A percentile compares a stretch with the other conserved stretches of the same genome.
These are phyloP conservation scores for Candida ficus DNA, from an alignment of 805 yeast species.

Conservation along the genomic window DNA sequence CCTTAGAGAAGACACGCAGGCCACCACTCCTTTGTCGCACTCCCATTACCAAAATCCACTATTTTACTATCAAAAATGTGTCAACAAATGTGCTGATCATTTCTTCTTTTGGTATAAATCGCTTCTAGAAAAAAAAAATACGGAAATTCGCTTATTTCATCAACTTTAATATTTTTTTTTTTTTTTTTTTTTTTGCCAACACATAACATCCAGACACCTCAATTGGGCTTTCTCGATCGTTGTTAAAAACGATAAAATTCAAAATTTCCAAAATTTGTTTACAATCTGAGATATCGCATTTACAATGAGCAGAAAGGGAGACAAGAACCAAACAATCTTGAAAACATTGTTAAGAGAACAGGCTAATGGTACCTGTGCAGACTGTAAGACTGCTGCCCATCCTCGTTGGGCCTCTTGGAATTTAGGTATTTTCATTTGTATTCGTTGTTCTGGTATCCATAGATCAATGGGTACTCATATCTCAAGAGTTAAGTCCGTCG, in stretches of 20 bases:
- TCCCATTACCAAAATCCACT: neutral
- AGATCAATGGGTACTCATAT: conserved; percentile 95
- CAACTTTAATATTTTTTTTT: too few species aligned
- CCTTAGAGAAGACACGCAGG: conserved; percentile 7
- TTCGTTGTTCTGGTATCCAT: conserved; percentile 94
- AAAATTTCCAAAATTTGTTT: neutral
- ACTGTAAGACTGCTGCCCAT: conserved; percentile 82
- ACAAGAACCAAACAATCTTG: conserved; percentile 43
- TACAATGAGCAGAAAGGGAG: conserved; percentile 15
- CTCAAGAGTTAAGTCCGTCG: conserved; percentile 87
- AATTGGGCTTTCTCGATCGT: too few species aligned
- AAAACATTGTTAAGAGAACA: conserved; percentile 72
- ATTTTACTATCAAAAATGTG: too few species aligned
- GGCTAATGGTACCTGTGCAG: conserved; percentile 78
- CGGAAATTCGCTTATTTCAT: too few species aligned
- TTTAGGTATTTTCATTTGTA: conserved; percentile 87
- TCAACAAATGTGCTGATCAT: too few species aligned
- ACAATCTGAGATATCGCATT: neutral
- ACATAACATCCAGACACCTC: neutral
- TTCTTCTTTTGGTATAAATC: too few species aligned
- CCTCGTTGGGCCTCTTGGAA: conserved; percentile 99
- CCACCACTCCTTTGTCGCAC: neutral
- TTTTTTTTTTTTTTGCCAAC: too few species aligned
- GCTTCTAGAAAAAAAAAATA: too few species aligned
- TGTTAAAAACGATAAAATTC: conserved; percentile 1